Conservation (phyloP, 768 basidiomycete genomes). For the Candolleomyces aberdarensis region DNA sequence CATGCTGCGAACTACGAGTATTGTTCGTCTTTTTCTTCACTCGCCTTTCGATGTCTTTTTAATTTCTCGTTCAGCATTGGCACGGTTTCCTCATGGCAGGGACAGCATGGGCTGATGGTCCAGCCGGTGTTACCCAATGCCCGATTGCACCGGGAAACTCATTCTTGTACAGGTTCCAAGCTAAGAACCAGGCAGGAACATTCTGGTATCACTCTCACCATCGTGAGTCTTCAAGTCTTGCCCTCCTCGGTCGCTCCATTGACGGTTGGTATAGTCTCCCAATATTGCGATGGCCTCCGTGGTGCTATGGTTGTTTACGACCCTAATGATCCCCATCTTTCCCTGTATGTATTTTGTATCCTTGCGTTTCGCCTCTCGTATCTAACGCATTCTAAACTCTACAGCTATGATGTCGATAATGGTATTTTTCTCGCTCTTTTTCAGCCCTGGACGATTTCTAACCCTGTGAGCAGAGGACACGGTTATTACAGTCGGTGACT, state of each 20-base stretch:
- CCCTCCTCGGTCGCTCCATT: neutral
- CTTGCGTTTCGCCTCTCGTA: neutral
- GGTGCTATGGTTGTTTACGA: constrained; percentile 29
- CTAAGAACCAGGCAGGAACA: constrained; percentile 26
- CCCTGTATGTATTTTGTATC: constrained; percentile 24
- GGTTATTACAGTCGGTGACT: constrained; percentile 39
- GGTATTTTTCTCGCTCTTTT: neutral
- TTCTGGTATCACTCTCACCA: constrained; percentile 28
- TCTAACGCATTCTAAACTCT: too few relatives aligned
- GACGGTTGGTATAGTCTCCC: neutral
- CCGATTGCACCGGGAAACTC: constrained; percentile 26
- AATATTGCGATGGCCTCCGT: constrained; percentile 15
- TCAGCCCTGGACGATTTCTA: neutral
- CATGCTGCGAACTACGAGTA: constrained; percentile 29
- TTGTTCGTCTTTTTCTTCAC: constrained; percentile 8
- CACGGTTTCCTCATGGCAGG: constrained; percentile 21
- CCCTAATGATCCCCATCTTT: constrained; percentile 15
- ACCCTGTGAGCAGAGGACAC: constrained; percentile 31
- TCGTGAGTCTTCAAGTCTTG: neutral
- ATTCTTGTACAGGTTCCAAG: constrained; percentile 24
- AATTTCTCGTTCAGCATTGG: constrained; percentile 10
- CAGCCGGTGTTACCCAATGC: constrained; percentile 27
- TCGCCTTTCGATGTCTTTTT: neutral
- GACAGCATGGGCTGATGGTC: constrained; percentile 21
- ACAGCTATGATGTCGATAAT: constrained; percentile 13